A percentile compares a stretch with the other conserved stretches of the same genome.
Conservation (phyloP, 2,329 filamentous ascomycete genomes). For the Diaporthe sp. region DNA sequence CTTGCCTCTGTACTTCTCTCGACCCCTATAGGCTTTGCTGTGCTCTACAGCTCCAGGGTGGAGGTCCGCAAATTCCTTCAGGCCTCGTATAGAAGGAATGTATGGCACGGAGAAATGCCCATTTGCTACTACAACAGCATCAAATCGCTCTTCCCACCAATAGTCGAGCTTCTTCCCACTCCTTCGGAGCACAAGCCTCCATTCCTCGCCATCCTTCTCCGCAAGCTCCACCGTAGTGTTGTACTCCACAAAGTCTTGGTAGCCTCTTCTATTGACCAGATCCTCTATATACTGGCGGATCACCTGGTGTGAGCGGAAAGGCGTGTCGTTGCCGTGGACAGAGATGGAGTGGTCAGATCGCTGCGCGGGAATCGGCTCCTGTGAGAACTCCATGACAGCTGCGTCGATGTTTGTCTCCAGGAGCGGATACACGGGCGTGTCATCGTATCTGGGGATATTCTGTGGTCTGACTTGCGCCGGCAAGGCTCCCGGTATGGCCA, state of each 20-base stretch:
- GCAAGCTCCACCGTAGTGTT: slow-evolving; percentile 71
- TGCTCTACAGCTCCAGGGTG: slow-evolving; percentile 62
- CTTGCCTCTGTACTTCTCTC: slow-evolving; percentile 56
- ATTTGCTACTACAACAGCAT: slow-evolving; percentile 69
- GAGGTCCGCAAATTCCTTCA: slow-evolving; percentile 56
- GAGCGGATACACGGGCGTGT: slow-evolving; percentile 53
- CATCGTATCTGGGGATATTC: neutral
- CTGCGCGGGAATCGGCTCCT: slow-evolving; percentile 59
- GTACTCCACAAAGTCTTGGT: slow-evolving; percentile 62
- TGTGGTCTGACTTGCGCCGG: slow-evolving; percentile 49
- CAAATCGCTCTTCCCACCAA: slow-evolving; percentile 73
- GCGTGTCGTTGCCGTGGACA: slow-evolving; percentile 65
- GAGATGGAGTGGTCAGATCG: slow-evolving; percentile 52
- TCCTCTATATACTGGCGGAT: slow-evolving; percentile 65
- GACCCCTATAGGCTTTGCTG: slow-evolving; percentile 62
- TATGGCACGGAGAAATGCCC: slow-evolving; percentile 72
- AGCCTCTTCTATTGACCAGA: slow-evolving; percentile 62
- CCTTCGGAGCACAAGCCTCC: slow-evolving; percentile 62
- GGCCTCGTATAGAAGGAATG: slow-evolving; percentile 59
- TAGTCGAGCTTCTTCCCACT: slow-evolving; percentile 56
- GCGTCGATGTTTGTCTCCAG: slow-evolving; percentile 73
- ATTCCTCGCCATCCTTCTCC: slow-evolving; percentile 60
- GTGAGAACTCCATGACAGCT: slow-evolving; percentile 67
- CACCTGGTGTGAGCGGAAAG: slow-evolving; percentile 70
- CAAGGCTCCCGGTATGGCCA: slow-evolving; percentile 56